phyloP scores from a whole-genome alignment of 352 stramenopile species.

The Phytophthora europaea region DNA sequence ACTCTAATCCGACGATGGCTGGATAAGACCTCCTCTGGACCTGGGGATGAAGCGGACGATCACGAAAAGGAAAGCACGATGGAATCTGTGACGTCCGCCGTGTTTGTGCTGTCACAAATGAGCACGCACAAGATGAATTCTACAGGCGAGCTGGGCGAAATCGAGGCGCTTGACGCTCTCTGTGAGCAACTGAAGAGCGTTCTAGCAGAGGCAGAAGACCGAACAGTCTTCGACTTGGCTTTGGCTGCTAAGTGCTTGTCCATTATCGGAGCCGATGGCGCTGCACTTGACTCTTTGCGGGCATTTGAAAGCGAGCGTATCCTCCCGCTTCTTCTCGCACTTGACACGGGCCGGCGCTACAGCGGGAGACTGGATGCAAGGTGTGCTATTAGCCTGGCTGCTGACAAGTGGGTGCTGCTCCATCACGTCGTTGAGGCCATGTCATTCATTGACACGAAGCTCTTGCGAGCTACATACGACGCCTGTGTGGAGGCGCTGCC shows the following conservation, averaged over 20 bases:
- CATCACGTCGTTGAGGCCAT: slow-evolving; percentile 58
- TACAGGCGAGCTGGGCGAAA: slow-evolving; percentile 33
- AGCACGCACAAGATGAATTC: slow-evolving; percentile 51
- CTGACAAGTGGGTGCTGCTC: slow-evolving; percentile 68
- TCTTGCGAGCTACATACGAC: slow-evolving; percentile 53
- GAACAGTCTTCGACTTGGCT: slow-evolving; percentile 43
- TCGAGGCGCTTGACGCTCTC: slow-evolving; percentile 41
- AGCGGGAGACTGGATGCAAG: slow-evolving; percentile 40
- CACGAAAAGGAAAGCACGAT: slow-evolving; percentile 33
- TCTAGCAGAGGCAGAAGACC: slow-evolving; percentile 15
- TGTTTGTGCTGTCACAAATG: slow-evolving; percentile 53
- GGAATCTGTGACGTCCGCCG: slow-evolving; percentile 37
- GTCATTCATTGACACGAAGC: slow-evolving; percentile 54
- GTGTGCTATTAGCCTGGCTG: slow-evolving; percentile 51
- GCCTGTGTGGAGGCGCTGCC: slow-evolving; percentile 61
- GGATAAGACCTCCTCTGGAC: neutral
- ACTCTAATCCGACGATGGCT: slow-evolving; percentile 22
- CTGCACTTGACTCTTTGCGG: slow-evolving; percentile 43
- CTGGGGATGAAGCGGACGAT: neutral
- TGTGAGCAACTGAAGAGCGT: slow-evolving; percentile 44
- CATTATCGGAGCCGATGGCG: slow-evolving; percentile 39
- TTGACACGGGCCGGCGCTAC: slow-evolving; percentile 45
- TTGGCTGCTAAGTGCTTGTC: slow-evolving; percentile 49
- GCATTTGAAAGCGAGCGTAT: slow-evolving; percentile 47
- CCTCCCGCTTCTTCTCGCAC: slow-evolving; percentile 47